Evolutionary conservation across 2,329 filamentous ascomycete genomes (phyloP).

Genomic region (Colletotrichum sp.): DNA sequence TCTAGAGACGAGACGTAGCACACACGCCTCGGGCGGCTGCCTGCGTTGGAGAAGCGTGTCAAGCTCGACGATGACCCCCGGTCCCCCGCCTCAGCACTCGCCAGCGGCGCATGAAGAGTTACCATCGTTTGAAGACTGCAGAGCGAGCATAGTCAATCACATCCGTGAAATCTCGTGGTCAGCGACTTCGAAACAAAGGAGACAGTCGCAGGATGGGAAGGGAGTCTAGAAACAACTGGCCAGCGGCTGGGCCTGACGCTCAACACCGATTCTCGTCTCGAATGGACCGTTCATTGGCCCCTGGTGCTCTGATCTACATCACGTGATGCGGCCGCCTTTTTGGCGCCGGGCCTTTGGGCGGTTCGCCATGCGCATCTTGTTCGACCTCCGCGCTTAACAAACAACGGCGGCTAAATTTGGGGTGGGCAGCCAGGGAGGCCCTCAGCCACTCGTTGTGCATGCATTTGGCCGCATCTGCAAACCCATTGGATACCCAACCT

Average conservation of each 20-base stretch:
- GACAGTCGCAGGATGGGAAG: constrained; percentile 3
- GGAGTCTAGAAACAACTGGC: constrained; percentile 7
- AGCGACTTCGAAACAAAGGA: constrained; percentile 11
- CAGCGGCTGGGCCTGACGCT: constrained; percentile 1
- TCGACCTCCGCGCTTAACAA: constrained; percentile 14
- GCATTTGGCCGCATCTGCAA: not conserved
- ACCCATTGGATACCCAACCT: constrained; percentile 10
- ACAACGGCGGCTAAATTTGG: constrained; percentile 13
- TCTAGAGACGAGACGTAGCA: not conserved
- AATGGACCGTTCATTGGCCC: not conserved
- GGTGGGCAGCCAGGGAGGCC: not conserved
- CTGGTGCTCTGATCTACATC: not conserved
- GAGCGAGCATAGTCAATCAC: not conserved
- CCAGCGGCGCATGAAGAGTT: not conserved
- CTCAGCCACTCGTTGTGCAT: constrained; percentile 18
- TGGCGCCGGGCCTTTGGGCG: not conserved
- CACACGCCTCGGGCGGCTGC: constrained; percentile 1
- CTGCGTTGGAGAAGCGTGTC: constrained; percentile 11
- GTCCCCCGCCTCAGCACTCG: not conserved
- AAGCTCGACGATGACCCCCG: not conserved
- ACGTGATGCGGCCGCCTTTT: constrained; percentile 3
- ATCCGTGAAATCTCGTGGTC: not conserved
- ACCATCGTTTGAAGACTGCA: constrained; percentile 1
- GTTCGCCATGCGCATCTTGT: not conserved
- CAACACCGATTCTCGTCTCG: not conserved